phyloP scores from a whole-genome alignment of 495 filamentous ascomycete species.

The Podospora didyma region DNA sequence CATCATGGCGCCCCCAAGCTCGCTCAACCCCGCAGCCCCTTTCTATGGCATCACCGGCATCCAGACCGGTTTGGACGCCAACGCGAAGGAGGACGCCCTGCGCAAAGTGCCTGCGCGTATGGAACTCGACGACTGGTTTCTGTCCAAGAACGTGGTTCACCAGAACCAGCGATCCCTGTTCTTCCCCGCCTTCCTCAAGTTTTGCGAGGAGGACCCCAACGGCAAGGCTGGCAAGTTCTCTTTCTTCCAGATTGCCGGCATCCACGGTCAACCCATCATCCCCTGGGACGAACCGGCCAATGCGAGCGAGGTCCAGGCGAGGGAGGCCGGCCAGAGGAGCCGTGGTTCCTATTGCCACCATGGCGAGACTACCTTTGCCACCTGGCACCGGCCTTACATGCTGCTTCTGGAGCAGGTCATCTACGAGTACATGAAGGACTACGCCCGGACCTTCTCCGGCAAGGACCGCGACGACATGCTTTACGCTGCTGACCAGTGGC shows the following conservation, averaged over 20 bases:
- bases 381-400: neutral
- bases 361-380: neutral
- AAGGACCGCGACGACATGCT: neutral
- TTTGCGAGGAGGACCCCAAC: neutral
- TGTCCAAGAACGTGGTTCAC: neutral
- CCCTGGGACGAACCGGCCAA: neutral
- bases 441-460: neutral
- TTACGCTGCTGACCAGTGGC: slow-evolving; percentile 2
- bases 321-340: neutral
- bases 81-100: neutral
- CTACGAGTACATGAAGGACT: neutral
- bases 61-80: neutral
- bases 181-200: neutral
- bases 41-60: neutral
- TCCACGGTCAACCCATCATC: neutral
- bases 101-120: neutral
- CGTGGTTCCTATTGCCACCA: neutral
- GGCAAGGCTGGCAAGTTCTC: neutral
- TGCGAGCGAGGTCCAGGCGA: no score
- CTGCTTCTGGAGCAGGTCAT: neutral
- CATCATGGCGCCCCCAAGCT: no score
- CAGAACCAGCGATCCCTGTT: neutral
- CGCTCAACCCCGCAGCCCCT: neutral
- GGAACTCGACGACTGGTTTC: neutral
- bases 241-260: neutral